Percentiles rank a stretch among this genome's conserved stretches.
Evolutionary conservation across 2,329 filamentous ascomycete species (phyloP).

Genomic region (Pyricularia pennisetigena): DNA sequence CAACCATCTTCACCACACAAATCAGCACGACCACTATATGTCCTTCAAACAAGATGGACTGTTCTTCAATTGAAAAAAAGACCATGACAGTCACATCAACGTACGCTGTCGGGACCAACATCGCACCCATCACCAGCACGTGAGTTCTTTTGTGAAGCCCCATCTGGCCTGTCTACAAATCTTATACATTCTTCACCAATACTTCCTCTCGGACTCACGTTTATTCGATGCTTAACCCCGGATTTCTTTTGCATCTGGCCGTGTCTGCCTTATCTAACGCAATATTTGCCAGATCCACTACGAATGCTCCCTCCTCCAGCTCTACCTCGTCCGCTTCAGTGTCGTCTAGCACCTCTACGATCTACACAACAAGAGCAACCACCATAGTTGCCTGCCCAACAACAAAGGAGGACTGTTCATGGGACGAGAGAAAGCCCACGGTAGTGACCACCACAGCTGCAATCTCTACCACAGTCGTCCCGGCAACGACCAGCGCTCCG

Average conservation of each 20-base stretch:
- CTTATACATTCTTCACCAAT: no score
- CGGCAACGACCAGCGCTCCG: background rate
- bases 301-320: background rate
- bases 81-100: background rate
- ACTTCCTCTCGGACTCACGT: no score
- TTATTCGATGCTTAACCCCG: background rate
- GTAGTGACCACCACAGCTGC: background rate
- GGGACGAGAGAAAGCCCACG: background rate
- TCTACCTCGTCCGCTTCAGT: background rate
- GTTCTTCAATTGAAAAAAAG: background rate
- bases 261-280: background rate
- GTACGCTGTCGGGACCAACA: background rate
- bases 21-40: background rate
- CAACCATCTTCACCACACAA: background rate
- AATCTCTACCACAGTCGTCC: background rate
- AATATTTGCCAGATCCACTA: background rate
- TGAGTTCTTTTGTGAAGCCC: background rate
- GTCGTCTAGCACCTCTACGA: background rate
- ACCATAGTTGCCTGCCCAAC: background rate
- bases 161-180: no score
- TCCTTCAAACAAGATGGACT: background rate
- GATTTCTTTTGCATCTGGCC: background rate
- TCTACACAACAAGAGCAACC: background rate
- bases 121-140: background rate
- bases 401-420: background rate